A percentile compares a stretch with the other conserved stretches of the same genome.
Conservation (phyloP, 495 filamentous ascomycete genomes). For the Pseudevernia furfuracea region DNA sequence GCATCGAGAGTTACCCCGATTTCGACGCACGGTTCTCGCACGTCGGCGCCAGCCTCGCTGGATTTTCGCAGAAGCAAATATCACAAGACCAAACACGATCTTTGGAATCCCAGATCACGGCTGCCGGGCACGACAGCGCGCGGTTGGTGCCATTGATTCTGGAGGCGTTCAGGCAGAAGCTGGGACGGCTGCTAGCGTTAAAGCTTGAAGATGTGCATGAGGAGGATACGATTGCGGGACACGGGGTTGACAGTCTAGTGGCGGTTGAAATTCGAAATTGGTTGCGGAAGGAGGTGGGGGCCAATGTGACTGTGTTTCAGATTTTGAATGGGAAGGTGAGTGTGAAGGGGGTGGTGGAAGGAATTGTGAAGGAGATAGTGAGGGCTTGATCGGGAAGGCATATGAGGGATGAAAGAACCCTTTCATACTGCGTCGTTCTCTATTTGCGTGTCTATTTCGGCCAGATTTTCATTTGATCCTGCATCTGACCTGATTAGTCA, state of each 20-base stretch:
- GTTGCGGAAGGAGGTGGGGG: slow-evolving; percentile 22
- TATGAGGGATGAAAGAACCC: neutral
- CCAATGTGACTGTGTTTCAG: slow-evolving; percentile 4
- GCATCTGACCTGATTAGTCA: no score
- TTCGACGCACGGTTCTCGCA: slow-evolving; percentile 10
- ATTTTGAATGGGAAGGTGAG: slow-evolving; percentile 12
- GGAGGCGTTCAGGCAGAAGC: slow-evolving; percentile 12
- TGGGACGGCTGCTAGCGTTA: slow-evolving; percentile 27
- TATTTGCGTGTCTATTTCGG: no score
- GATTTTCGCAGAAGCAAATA: no score
- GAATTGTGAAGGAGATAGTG: slow-evolving; percentile 1
- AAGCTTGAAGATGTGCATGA: slow-evolving; percentile 33
- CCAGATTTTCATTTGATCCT: no score
- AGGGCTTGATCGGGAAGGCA: neutral
- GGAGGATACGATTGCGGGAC: slow-evolving; percentile 33
- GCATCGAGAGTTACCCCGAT: neutral
- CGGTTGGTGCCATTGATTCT: neutral
- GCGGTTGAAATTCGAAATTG: slow-evolving; percentile 38
- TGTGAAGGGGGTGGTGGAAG: slow-evolving; percentile 2
- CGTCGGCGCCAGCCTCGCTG: slow-evolving; percentile 3
- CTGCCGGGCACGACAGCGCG: neutral
- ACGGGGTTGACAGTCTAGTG: slow-evolving; percentile 40
- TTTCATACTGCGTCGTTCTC: no score
- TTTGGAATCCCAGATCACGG: slow-evolving; percentile 12
- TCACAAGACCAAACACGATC: neutral